These are phyloP conservation scores for Tetracentron sinense DNA, from an alignment of 164 flowering plant species.

Conservation along the genomic window DNA sequence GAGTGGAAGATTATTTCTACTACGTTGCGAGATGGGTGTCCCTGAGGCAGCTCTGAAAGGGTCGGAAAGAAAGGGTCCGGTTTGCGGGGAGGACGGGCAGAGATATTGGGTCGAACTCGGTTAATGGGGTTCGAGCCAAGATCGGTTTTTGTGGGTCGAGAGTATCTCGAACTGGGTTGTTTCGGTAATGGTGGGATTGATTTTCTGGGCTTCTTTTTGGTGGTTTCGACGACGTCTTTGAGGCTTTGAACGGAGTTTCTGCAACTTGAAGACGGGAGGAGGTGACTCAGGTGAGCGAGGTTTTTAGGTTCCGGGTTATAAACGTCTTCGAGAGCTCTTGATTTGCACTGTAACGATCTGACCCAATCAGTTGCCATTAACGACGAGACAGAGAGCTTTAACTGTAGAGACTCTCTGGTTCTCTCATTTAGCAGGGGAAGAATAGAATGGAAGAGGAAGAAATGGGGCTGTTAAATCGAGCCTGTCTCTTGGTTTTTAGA, in stretches of 20 bases:
- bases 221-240: constrained; percentile 61
- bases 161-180: constrained; percentile 12
- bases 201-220: constrained; percentile 32
- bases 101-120: constrained; percentile 18
- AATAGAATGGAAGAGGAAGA: neutral
- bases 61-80: constrained; percentile 50
- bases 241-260: constrained; percentile 44
- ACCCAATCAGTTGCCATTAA: constrained; percentile 85
- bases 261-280: constrained; percentile 55
- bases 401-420: constrained; percentile 10
- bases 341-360: constrained; percentile 83
- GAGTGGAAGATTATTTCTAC: constrained; percentile 92
- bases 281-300: constrained; percentile 25
- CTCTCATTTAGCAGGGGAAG: neutral
- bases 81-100: constrained; percentile 18
- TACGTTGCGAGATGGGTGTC: constrained; percentile 88
- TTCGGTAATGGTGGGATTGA: constrained; percentile 15
- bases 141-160: constrained; percentile 16
- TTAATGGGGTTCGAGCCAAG: constrained; percentile 5
- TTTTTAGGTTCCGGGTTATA: constrained; percentile 34
- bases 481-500: neutral
- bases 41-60: constrained; percentile 66
- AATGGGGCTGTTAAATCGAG: neutral
- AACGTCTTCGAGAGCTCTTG: constrained; percentile 73
- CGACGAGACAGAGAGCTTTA: constrained; percentile 16